These are phyloP conservation scores for Golubevia pallescens DNA, from an alignment of 1,284 basidiomycete species.

Conservation along the genomic window DNA sequence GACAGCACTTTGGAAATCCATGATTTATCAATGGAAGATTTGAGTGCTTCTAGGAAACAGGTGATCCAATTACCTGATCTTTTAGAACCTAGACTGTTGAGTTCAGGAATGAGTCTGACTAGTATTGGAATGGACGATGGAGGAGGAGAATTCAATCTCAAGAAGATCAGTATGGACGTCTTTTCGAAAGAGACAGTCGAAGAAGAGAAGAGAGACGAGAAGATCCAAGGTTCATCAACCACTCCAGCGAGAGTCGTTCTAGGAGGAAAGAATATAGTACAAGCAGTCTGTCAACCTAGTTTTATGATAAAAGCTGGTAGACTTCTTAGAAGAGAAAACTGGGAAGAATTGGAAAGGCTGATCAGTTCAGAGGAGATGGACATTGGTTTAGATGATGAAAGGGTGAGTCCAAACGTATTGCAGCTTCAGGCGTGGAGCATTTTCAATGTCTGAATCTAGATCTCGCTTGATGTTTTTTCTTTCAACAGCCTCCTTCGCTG, in stretches of 20 bases:
- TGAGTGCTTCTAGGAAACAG: neutral
- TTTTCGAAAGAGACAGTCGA: neutral
- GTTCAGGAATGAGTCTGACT: neutral
- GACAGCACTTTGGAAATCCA: conserved; percentile 55
- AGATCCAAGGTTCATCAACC: neutral
- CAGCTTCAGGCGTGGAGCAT: no score
- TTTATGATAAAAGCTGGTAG: conserved; percentile 3
- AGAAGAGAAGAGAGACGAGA: conserved; percentile 1
- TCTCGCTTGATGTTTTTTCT: no score
- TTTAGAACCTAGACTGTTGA: conserved; percentile 42
- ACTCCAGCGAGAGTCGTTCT: conserved; percentile 4
- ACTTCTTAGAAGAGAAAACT: conserved; percentile 7
- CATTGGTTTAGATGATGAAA: no score
- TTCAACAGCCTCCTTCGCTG: neutral
- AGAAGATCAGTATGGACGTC: neutral
- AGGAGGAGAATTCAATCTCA: neutral
- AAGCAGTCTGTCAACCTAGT: conserved; percentile 6
- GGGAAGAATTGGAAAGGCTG: conserved; percentile 7
- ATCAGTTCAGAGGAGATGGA: neutral
- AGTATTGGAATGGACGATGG: neutral
- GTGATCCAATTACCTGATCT: conserved; percentile 17
- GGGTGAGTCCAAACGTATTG: no score
- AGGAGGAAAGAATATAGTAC: conserved; percentile 17
- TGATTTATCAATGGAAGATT: conserved; percentile 14
- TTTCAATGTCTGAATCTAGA: no score